phyloP scores from a whole-genome alignment of 2,329 filamentous ascomycete species.

The Fusarium mundagurra region DNA sequence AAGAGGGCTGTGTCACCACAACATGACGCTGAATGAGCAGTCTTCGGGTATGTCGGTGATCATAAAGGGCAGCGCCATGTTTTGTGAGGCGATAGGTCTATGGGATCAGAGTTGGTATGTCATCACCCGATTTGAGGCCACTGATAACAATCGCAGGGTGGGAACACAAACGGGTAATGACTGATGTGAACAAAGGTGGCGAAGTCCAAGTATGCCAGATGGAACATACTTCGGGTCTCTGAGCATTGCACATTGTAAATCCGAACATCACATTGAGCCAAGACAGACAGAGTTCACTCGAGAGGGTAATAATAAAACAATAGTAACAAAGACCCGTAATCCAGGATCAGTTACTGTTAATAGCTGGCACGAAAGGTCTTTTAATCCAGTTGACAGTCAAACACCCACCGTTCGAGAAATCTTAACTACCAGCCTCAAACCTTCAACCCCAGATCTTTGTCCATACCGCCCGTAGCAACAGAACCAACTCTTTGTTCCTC shows the following conservation, averaged over 20 bases:
- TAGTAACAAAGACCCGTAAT: accelerated
- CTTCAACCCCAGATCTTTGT: background rate
- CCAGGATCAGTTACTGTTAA: accelerated
- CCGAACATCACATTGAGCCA: too few relatives aligned
- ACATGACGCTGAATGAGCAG: background rate
- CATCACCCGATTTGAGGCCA: background rate
- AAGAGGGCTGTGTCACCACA: background rate
- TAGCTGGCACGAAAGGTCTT: background rate
- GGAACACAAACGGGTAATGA: background rate
- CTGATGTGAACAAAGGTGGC: background rate
- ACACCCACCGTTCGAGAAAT: accelerated
- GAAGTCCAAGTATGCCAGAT: accelerated
- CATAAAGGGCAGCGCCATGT: background rate
- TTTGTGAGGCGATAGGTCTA: accelerated
- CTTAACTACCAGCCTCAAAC: background rate
- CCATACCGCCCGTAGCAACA: background rate
- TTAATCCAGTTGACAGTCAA: too few relatives aligned
- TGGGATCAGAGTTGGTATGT: accelerated
- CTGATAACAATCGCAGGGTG: accelerated
- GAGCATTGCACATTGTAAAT: background rate
- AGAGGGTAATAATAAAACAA: accelerated
- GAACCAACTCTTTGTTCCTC: background rate
- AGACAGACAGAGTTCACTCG: accelerated
- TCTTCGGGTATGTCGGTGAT: background rate
- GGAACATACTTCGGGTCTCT: too few relatives aligned